A percentile compares a stretch with the other conserved stretches of the same genome.
Evolutionary conservation across 129 eudicot genomes (phyloP).

Genomic region (Flaveria linearis): DNA sequence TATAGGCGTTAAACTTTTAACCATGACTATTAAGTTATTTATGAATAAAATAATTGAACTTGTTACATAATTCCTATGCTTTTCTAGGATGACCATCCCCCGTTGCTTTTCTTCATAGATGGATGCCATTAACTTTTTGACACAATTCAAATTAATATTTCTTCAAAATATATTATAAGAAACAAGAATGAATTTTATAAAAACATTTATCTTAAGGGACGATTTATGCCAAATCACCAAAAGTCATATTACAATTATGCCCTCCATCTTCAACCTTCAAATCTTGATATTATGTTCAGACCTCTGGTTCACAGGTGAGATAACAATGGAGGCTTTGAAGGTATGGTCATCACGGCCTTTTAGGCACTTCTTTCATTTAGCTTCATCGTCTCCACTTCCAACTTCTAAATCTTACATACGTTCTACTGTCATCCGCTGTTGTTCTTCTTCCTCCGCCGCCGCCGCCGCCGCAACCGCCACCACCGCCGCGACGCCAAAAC

Average conservation of each 20-base stretch:
- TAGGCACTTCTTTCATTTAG: constrained; percentile 46
- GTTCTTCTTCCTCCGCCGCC: constrained; percentile 44
- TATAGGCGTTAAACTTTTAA: no score
- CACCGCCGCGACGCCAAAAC: constrained; percentile 35
- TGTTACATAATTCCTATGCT: no score
- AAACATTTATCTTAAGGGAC: constrained; percentile 12
- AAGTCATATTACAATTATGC: background rate
- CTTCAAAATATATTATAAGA: background rate
- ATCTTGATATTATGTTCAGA: background rate
- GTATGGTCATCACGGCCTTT: constrained; percentile 51
- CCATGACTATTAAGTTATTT: no score
- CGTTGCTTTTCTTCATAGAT: no score
- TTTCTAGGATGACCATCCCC: no score
- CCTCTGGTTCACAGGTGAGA: constrained; percentile 10
- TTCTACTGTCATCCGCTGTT: constrained; percentile 43
- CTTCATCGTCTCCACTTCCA: constrained; percentile 37
- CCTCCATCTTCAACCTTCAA: constrained; percentile 14
- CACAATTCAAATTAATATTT: no score
- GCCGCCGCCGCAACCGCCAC: constrained; percentile 35
- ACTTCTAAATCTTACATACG: constrained; percentile 25
- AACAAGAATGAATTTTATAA: background rate
- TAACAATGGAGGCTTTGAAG: constrained; percentile 60
- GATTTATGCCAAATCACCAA: background rate
- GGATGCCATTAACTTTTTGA: no score
- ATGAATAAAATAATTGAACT: no score